Conservation (phyloP, 352 stramenopile genomes). For the Phytopythium chamaehyphon region DNA sequence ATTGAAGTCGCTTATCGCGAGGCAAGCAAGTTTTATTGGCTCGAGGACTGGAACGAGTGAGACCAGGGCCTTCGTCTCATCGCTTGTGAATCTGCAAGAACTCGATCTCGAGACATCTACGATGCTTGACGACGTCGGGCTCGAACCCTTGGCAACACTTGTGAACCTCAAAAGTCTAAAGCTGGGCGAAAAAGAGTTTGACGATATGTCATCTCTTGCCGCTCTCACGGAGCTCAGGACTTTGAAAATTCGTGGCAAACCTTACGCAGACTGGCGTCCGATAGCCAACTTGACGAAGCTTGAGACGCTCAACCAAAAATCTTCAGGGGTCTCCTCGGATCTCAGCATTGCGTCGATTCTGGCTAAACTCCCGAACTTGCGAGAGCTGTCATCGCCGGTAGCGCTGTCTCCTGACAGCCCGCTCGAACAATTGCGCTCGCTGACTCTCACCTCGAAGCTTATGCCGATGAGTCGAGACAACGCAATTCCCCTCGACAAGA, state of each 20-base stretch:
- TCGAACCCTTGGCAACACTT: not conserved
- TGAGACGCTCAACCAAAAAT: not conserved
- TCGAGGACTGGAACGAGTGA: not conserved
- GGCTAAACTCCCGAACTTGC: not conserved
- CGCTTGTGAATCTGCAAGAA: not conserved
- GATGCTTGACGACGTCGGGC: not conserved
- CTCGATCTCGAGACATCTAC: not conserved
- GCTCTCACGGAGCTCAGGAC: not conserved
- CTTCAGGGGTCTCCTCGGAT: not conserved
- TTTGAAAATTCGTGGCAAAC: not conserved
- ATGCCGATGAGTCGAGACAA: not conserved
- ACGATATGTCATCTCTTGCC: not conserved
- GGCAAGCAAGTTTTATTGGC: not conserved
- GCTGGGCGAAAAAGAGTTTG: not conserved
- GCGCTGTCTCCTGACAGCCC: not conserved
- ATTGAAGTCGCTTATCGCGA: not conserved
- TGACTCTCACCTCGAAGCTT: not conserved
- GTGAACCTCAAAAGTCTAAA: not conserved
- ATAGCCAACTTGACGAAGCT: not conserved
- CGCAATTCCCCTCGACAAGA: too few species aligned
- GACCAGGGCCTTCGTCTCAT: not conserved
- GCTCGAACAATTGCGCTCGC: not conserved
- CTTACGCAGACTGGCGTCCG: not conserved
- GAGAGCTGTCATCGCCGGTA: not conserved
- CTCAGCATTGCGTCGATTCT: not conserved